phyloP scores from a whole-genome alignment of 306 rosid species.

The Vigna unguiculata region DNA sequence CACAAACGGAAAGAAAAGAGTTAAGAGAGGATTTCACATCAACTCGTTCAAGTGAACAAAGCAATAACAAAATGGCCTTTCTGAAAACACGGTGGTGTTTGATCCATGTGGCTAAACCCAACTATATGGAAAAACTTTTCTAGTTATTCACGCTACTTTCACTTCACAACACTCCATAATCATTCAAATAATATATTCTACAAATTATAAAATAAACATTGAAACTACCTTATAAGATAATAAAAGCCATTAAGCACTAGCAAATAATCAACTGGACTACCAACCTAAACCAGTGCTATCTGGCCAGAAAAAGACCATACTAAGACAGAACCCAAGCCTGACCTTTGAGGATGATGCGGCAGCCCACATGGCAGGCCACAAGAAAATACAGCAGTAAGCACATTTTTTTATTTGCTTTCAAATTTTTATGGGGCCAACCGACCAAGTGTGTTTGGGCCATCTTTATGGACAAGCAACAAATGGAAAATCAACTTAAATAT shows the following conservation, averaged over 20 bases:
- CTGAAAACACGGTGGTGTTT: not conserved
- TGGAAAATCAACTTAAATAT: conserved; percentile 31
- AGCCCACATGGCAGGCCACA: not conserved
- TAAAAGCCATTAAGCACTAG: not conserved
- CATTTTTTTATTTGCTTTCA: not conserved
- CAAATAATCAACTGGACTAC: not conserved
- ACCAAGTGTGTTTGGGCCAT: not conserved
- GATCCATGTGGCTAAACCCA: not conserved
- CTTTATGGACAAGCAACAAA: conserved; percentile 12
- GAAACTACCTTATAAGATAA: not conserved
- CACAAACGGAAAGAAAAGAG: conserved; percentile 16
- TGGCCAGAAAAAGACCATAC: conserved; percentile 5
- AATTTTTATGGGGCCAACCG: not conserved
- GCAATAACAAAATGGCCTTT: not conserved
- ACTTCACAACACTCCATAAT: not conserved
- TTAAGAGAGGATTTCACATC: conserved; percentile 19
- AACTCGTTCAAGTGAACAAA: conserved; percentile 21
- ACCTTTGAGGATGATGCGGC: conserved; percentile 3
- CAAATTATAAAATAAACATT: not conserved
- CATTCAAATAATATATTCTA: not conserved
- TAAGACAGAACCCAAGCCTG: conserved; percentile 7
- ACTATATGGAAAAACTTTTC: not conserved
- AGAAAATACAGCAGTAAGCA: not conserved
- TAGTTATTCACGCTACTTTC: not conserved
- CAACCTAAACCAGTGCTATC: not conserved